Base-by-base conservation (phyloP, 805 yeast genomes). In the Saccharomycopsis fibuligera region DNA sequence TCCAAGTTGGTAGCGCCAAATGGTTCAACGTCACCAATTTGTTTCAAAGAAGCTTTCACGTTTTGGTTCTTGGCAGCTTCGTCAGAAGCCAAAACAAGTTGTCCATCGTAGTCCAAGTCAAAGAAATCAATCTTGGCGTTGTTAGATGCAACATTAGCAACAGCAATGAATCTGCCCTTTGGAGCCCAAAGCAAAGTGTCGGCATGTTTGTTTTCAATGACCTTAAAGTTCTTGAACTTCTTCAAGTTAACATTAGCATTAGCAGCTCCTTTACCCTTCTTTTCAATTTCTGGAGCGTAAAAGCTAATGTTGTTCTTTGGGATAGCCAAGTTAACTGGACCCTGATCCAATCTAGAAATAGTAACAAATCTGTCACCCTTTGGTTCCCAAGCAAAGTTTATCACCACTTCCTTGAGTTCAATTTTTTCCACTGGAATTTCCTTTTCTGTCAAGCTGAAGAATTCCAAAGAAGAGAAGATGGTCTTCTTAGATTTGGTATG, bases 321-420 rank as follows among this genome's bases (percentile, higher is more conserved):
- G 47, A 83, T 73, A 30, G 91, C 76, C 47, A 82, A 77, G 60
- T 83, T 81, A 55, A 74, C 70, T 5, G 65, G 56, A 53, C 76
- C 76, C 55, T 68, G 73, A 54, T 78, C 83, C 47, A 68, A 60
- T 61, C 83, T 75, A 21, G 93, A 79, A 59, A 91, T 81, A 44
- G 84, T 77, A 52, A 85, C 82, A 59, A 93, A 90, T 64, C 96
- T 78, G 63, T 87, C 91, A 33, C 91, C 83, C 56, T 74, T 78
- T 60, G 99, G 96, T 72, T 95, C 99, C 98, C 98, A 93, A 48
- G 87, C 90, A 68, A 93, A 85, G 65, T 83, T 83, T 47, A 85
- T 68, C 38, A 89, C 91, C 50, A 86, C 82, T 54, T 93, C 96
- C 68, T 87, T 87, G 63, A 90, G 75, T 69, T 93, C 99, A 57